phyloP scores from a whole-genome alignment of 441 rosid genomes.

The Kokia cookei region DNA sequence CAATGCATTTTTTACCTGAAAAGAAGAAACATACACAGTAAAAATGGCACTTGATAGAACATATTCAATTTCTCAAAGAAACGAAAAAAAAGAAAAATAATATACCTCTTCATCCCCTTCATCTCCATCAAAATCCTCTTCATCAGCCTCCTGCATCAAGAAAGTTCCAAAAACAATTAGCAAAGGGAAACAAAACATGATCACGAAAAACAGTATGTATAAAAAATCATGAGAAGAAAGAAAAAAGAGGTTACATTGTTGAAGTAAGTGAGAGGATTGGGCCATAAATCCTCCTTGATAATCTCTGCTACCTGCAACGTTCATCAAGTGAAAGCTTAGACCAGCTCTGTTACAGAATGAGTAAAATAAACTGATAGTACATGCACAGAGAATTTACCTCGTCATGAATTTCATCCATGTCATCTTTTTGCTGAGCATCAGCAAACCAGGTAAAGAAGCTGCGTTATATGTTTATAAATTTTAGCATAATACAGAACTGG shows the following conservation, averaged over 20 bases:
- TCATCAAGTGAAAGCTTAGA: neutral
- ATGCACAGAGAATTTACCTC: slow-evolving; percentile 42
- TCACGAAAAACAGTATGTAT: neutral
- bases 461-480: slow-evolving; percentile 15
- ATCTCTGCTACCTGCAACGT: slow-evolving; percentile 77
- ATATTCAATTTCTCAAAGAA: neutral
- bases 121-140: slow-evolving; percentile 68
- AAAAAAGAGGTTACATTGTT: slow-evolving; percentile 46
- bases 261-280: slow-evolving; percentile 87
- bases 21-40: neutral
- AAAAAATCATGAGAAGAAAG: neutral
- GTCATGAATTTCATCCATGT: slow-evolving; percentile 58
- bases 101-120: slow-evolving; percentile 80
- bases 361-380: neutral
- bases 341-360: neutral
- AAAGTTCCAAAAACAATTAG: slow-evolving; percentile 1
- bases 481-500: neutral
- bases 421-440: slow-evolving; percentile 51
- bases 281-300: slow-evolving; percentile 90
- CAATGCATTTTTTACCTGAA: neutral
- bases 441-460: slow-evolving; percentile 91
- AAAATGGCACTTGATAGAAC: neutral
- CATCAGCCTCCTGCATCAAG: slow-evolving; percentile 65
- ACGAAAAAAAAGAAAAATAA: neutral
- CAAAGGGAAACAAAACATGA: neutral